Evolutionary conservation across 768 basidiomycete genomes (phyloP), one percentile per base, ranked within the genome.

Genomic region (Boletus rex-veris): DNA sequence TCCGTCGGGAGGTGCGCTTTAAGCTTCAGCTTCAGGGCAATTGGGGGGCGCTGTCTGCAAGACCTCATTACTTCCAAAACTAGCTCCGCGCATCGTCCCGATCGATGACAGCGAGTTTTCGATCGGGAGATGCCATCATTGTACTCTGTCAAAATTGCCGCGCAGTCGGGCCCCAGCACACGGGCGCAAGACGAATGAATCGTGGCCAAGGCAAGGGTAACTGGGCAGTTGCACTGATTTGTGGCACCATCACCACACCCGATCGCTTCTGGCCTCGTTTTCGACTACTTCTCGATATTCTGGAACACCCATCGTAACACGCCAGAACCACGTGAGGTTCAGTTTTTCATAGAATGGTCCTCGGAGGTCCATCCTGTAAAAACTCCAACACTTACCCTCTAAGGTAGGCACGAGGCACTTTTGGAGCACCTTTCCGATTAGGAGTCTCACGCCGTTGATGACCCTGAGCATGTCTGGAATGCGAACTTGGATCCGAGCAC

Each of bases 401-500:
- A 44, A 12, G 60, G 64, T 40, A 64, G 64, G 69, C 69, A 68
- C 69, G 69, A 69, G 65, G 69, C 49, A 55, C 59, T 57, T 18
- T 57, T 18, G 35, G 39, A 36, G 48, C 24, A 48, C 46, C 44
- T 43, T 54, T 41, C 50, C 38, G 58, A 31, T 59, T 50, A 67
- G 63, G 58, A 9, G 43, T 69, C 67, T 38, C 67, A 69, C 67
- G 65, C 50, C 45, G 30, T 33, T 37, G 19, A 48, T 53, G 69
- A 67, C 67, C 67, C 67, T 71, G 63, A 50, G 19, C 38, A 39
- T 33, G 43, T 38, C 49, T 39, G 30, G 19, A 40, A 45, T 33
- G 26, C 38, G 45, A 48, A 26, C 31, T 33, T 52, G 42, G 28
- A 38, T 38, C 48, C 16, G 35, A 42, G 21, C 48, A 21, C 30